A percentile compares a stretch with the other conserved stretches of the same genome.
These are phyloP conservation scores for Chrysanthemum makinoi DNA, from an alignment of 129 eudicot species.

Conservation along the genomic window DNA sequence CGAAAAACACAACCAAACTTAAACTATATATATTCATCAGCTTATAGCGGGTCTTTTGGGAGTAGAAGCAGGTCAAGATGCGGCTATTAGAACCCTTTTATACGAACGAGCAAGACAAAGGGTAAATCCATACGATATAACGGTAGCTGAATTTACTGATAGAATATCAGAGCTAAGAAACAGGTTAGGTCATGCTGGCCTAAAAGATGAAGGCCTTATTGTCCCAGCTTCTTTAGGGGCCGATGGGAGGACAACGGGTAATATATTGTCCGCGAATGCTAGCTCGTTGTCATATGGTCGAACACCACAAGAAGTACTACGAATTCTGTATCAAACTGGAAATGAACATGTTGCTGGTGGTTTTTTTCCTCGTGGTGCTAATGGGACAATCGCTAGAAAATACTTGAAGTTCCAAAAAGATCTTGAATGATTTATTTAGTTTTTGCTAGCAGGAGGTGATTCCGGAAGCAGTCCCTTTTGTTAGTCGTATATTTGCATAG, in stretches of 20 bases:
- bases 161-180: constrained; percentile 64
- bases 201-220: constrained; percentile 70
- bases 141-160: constrained; percentile 68
- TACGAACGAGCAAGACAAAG: constrained; percentile 1
- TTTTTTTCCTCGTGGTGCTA: constrained; percentile 53
- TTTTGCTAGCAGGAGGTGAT: no score
- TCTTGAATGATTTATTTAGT: neutral
- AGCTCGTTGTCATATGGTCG: constrained; percentile 48
- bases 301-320: constrained; percentile 53
- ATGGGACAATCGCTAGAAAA: constrained; percentile 34
- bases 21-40: neutral
- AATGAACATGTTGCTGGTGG: constrained; percentile 52
- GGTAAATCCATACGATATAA: constrained; percentile 37
- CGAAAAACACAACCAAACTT: no score
- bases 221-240: constrained; percentile 33
- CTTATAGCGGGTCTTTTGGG: constrained; percentile 27
- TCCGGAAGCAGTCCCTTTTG: no score
- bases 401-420: constrained; percentile 12
- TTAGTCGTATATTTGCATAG: no score
- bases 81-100: constrained; percentile 18
- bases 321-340: constrained; percentile 47
- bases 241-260: constrained; percentile 43
- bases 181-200: constrained; percentile 53
- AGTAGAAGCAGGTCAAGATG: constrained; percentile 24
- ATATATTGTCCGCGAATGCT: constrained; percentile 50